Percentiles rank a stretch among this genome's conserved stretches.
These are phyloP conservation scores for Cyclotella kingstonii DNA, from an alignment of 108 stramenopile genomes.

Conservation along the genomic window DNA sequence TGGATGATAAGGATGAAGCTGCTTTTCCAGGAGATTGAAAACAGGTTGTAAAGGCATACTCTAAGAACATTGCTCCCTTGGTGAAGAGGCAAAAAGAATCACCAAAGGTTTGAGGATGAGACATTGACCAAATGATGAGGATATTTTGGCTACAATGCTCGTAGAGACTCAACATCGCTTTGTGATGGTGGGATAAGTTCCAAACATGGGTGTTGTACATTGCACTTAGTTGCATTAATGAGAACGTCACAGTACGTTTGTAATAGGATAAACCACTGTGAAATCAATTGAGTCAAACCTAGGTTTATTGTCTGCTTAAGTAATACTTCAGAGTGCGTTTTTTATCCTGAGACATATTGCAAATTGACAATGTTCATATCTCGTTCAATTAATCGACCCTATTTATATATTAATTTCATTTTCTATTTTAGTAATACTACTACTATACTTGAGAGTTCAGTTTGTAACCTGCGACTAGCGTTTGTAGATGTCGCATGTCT, in stretches of 20 bases:
- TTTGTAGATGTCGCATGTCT: too few species aligned
- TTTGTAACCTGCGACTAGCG: too few species aligned
- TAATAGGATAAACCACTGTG: not conserved
- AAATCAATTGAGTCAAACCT: too few species aligned
- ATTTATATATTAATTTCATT: too few species aligned
- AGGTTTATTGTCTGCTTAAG: too few species aligned
- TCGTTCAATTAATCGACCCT: too few species aligned
- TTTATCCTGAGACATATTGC: too few species aligned
- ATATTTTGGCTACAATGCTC: slow-evolving; percentile 67
- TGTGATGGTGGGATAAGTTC: slow-evolving; percentile 41
- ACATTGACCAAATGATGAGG: slow-evolving; percentile 63
- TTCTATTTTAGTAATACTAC: too few species aligned
- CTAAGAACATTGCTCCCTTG: slow-evolving; percentile 13
- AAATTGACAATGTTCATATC: too few species aligned
- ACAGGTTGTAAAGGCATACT: slow-evolving; percentile 33
- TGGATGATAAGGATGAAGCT: slow-evolving; percentile 42
- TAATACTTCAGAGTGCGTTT: too few species aligned
- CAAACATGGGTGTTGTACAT: not conserved
- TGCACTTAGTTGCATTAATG: not conserved
- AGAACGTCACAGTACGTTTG: not conserved
- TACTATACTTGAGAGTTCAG: too few species aligned
- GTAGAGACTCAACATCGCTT: slow-evolving; percentile 38
- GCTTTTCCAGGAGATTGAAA: slow-evolving; percentile 64
- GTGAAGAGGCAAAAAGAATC: too few species aligned
- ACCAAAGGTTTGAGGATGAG: slow-evolving; percentile 41